Evolutionary conservation across 768 basidiomycete species (phyloP).

Genomic region (Tricholoma sp.): DNA sequence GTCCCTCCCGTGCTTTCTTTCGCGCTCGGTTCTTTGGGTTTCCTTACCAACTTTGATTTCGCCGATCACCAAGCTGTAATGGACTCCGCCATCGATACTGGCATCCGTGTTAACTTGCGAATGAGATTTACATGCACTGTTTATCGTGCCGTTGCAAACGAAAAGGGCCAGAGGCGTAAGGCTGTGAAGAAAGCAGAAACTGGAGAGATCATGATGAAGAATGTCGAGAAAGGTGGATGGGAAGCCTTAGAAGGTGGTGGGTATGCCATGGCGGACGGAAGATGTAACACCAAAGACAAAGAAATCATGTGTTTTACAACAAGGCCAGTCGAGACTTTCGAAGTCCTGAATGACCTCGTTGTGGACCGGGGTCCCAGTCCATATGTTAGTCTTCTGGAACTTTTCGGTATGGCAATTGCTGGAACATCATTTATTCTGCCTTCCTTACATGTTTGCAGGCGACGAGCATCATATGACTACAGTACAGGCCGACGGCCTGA

Average conservation of each 20-base stretch:
- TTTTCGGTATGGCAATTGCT: constrained; percentile 71
- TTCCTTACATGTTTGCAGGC: constrained; percentile 40
- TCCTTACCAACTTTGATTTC: constrained; percentile 96
- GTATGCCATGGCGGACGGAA: constrained; percentile 35
- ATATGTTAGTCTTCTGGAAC: constrained; percentile 90
- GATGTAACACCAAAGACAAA: constrained; percentile 70
- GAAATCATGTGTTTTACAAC: constrained; percentile 99
- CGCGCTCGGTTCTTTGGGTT: constrained; percentile 94
- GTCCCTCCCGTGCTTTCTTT: constrained; percentile 99
- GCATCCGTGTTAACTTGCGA: constrained; percentile 94
- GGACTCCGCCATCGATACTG: constrained; percentile 83
- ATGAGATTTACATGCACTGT: constrained; percentile 99
- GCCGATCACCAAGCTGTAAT: constrained; percentile 79
- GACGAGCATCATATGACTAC: constrained; percentile 99
- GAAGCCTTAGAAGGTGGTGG: constrained; percentile 87
- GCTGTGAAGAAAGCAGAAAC: constrained; percentile 92
- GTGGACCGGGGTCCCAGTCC: constrained; percentile 98
- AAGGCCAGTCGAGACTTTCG: constrained; percentile 91
- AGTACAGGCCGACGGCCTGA: constrained; percentile 95
- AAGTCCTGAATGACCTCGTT: constrained; percentile 93
- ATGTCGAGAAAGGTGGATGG: constrained; percentile 89
- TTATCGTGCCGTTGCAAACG: constrained; percentile 82
- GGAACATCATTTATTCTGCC: neutral
- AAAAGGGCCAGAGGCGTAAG: constrained; percentile 61
- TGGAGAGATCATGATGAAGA: constrained; percentile 96